Percentiles rank a stretch among this genome's conserved stretches.
phyloP scores from a whole-genome alignment of 306 rosid genomes.

The Ormosia emarginata region DNA sequence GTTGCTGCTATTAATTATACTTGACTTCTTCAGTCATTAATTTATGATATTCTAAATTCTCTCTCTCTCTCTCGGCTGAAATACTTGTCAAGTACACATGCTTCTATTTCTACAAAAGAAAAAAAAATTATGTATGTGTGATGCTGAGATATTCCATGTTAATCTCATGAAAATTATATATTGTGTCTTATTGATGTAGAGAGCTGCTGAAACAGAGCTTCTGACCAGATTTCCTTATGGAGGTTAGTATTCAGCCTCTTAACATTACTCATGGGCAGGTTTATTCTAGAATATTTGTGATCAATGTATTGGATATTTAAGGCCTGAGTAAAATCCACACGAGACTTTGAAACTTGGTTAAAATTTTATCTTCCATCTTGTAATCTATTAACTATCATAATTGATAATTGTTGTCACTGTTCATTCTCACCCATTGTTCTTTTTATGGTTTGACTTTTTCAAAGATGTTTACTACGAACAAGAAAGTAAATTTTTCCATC shows the following conservation, averaged over 20 bases:
- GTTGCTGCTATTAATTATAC: not conserved
- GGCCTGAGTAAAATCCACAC: not conserved
- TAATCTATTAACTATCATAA: not conserved
- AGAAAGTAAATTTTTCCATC: not conserved
- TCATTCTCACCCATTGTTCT: not conserved
- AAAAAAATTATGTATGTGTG: not conserved
- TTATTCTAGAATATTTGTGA: not conserved
- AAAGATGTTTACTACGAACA: not conserved
- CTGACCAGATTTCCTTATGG: slow-evolving; percentile 73
- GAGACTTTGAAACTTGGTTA: not conserved
- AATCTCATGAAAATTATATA: slow-evolving; percentile 16
- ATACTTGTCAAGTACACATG: not conserved
- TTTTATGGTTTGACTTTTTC: not conserved
- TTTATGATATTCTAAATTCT: slow-evolving; percentile 11
- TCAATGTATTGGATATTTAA: not conserved
- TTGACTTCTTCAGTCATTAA: not conserved
- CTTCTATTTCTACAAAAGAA: not conserved
- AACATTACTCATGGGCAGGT: not conserved
- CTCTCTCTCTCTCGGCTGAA: not conserved
- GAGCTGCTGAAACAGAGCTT: slow-evolving; percentile 90
- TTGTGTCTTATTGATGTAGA: slow-evolving; percentile 45
- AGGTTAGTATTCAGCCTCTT: slow-evolving; percentile 49
- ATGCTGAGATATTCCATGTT: slow-evolving; percentile 5
- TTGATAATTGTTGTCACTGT: not conserved
- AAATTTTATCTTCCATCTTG: not conserved